Evolutionary conservation across 208 protist genomes (phyloP).

Genomic region (Paratrypanosoma confusum): DNA sequence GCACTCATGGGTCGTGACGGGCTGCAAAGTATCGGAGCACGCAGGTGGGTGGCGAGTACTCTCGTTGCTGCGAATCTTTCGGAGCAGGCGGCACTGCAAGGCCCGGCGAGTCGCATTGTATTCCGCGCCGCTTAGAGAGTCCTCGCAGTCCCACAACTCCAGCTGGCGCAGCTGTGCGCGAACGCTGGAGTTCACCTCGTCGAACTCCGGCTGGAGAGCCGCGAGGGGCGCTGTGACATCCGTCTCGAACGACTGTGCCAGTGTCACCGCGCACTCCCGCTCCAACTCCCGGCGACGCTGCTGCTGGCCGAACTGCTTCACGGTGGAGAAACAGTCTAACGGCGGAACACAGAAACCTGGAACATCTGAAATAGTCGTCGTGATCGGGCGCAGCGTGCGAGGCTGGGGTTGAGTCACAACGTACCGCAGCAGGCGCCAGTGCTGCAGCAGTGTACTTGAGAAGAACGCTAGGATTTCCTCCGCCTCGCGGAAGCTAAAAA

Average conservation of each 20-base stretch:
- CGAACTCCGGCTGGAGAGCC: slow-evolving; percentile 16
- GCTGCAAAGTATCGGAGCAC: too few relatives aligned
- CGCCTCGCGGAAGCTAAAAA: slow-evolving; percentile 45
- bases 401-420: slow-evolving; percentile 22
- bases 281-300: slow-evolving; percentile 19
- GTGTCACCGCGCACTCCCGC: slow-evolving; percentile 15
- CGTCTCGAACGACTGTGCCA: slow-evolving; percentile 13
- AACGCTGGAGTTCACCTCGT: too few relatives aligned
- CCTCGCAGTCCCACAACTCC: too few relatives aligned
- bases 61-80: too few relatives aligned
- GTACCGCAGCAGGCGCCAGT: slow-evolving; percentile 46
- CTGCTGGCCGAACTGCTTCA: slow-evolving; percentile 21
- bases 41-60: too few relatives aligned
- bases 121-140: too few relatives aligned
- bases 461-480: slow-evolving; percentile 45
- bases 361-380: slow-evolving; percentile 14
- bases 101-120: too few relatives aligned
- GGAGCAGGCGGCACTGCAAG: too few relatives aligned
- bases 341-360: slow-evolving; percentile 41
- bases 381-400: slow-evolving; percentile 1
- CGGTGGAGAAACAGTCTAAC: slow-evolving; percentile 31
- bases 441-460: slow-evolving; percentile 32
- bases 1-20: too few relatives aligned
- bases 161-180: too few relatives aligned
- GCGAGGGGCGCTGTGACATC: slow-evolving; percentile 12